phyloP scores from a whole-genome alignment of 2,329 filamentous ascomycete genomes.

The Periconia sp. region DNA sequence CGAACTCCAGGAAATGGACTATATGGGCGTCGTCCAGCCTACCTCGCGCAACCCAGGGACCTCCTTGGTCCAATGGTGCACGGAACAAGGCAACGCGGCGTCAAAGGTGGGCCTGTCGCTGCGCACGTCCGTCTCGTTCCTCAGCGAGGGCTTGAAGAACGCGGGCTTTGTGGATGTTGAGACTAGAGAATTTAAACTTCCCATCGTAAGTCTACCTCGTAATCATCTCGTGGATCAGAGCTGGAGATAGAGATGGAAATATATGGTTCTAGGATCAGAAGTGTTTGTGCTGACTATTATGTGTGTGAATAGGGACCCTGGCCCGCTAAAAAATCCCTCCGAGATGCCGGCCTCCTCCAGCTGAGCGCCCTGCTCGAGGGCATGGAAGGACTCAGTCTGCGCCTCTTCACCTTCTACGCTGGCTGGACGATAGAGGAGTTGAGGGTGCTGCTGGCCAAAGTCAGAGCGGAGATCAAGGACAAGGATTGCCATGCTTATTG shows the following conservation, averaged over 20 bases:
- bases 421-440: conserved; percentile 34
- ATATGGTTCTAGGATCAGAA: no score
- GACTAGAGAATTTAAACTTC: conserved; percentile 25
- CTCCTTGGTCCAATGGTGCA: conserved; percentile 27
- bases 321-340: conserved; percentile 23
- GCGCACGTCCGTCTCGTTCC: conserved; percentile 17
- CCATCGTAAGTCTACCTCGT: no score
- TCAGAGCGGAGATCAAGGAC: conserved; percentile 23
- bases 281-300: no score
- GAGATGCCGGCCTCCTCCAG: conserved; percentile 32
- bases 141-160: conserved; percentile 13
- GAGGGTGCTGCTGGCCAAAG: conserved; percentile 26
- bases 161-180: conserved; percentile 28
- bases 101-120: conserved; percentile 26
- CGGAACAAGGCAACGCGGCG: conserved; percentile 25
- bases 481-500: conserved; percentile 33
- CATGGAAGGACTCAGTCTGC: conserved; percentile 31
- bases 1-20: conserved; percentile 36
- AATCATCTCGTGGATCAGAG: conserved; percentile 59
- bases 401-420: conserved; percentile 27
- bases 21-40: conserved; percentile 27
- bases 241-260: no score
- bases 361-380: conserved; percentile 36
- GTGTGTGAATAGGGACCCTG: no score
- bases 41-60: conserved; percentile 22